Evolutionary conservation across 192 early-diverging fungal genomes (phyloP).

Genomic region (Entomortierella beljakovae): DNA sequence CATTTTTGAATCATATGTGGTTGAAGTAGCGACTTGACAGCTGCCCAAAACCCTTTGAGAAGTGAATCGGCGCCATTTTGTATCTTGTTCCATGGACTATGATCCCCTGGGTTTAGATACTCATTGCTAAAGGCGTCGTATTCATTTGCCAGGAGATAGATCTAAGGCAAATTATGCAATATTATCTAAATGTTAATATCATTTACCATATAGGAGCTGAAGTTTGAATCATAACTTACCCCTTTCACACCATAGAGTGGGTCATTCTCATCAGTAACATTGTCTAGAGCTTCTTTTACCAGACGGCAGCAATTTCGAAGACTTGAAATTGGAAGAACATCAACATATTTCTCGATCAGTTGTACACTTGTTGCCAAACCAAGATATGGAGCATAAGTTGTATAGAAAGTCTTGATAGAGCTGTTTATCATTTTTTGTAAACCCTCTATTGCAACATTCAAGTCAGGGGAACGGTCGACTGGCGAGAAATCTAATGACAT

Average conservation of each 20-base stretch:
- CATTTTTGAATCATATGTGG: slow-evolving; percentile 34
- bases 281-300: slow-evolving; percentile 17
- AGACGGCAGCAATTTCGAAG: slow-evolving; percentile 2
- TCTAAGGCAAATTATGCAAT: no score
- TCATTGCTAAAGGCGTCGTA: slow-evolving; percentile 49
- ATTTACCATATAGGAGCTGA: neutral
- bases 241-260: slow-evolving; percentile 42
- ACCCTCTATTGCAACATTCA: slow-evolving; percentile 7
- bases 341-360: neutral
- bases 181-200: neutral
- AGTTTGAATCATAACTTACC: no score
- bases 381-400: slow-evolving; percentile 29
- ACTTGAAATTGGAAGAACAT: neutral
- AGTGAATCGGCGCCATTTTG: slow-evolving; percentile 9
- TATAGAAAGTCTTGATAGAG: slow-evolving; percentile 15
- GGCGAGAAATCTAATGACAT: slow-evolving; percentile 27
- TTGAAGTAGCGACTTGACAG: slow-evolving; percentile 24
- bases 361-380: slow-evolving; percentile 6
- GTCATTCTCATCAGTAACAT: slow-evolving; percentile 11
- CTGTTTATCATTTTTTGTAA: slow-evolving; percentile 18
- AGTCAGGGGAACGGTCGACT: slow-evolving; percentile 15
- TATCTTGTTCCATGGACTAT: slow-evolving; percentile 18
- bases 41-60: slow-evolving; percentile 52
- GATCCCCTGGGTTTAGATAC: slow-evolving; percentile 27
- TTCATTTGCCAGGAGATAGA: slow-evolving; percentile 52